Conservation (phyloP, 345 rosid genomes). For the Cardiospermum halicacabum region DNA sequence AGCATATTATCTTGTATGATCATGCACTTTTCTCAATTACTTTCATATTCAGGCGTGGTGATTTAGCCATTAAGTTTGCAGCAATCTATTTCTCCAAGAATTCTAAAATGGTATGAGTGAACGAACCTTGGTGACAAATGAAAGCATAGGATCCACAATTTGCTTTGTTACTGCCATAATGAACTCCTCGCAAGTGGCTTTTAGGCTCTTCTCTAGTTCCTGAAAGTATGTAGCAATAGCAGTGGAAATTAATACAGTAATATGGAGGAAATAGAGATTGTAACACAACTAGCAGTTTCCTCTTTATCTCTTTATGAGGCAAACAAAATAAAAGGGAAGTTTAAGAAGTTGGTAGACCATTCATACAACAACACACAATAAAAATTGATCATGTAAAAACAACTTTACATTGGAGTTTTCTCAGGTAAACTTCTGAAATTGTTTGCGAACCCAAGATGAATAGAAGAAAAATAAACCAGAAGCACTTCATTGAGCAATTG, state of each 20-base stretch:
- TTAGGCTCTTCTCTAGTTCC: slow-evolving; percentile 94
- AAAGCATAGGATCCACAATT: slow-evolving; percentile 98
- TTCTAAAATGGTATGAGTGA: slow-evolving; percentile 10
- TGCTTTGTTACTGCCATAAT: slow-evolving; percentile 93
- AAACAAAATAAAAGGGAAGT: not conserved
- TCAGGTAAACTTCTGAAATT: not conserved
- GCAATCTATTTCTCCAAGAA: not conserved
- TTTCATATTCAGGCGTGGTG: not conserved
- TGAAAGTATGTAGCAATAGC: slow-evolving; percentile 26
- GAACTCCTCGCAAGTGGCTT: slow-evolving; percentile 97
- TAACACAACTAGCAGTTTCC: not conserved
- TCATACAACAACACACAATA: not conserved
- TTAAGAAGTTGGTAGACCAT: slow-evolving; percentile 1
- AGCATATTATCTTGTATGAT: not conserved
- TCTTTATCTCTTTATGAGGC: not conserved
- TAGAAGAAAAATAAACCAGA: not conserved
- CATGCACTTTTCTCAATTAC: not conserved
- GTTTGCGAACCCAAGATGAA: not conserved
- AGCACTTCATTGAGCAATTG: slow-evolving; percentile 1
- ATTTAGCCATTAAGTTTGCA: slow-evolving; percentile 4
- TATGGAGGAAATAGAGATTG: not conserved
- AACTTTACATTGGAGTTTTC: slow-evolving; percentile 1
- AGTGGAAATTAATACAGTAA: not conserved
- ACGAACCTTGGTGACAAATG: slow-evolving; percentile 87
- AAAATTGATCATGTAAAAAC: not conserved